These are phyloP conservation scores for Wallemia ichthyophaga DNA, from an alignment of 1,284 basidiomycete genomes.

Conservation along the genomic window DNA sequence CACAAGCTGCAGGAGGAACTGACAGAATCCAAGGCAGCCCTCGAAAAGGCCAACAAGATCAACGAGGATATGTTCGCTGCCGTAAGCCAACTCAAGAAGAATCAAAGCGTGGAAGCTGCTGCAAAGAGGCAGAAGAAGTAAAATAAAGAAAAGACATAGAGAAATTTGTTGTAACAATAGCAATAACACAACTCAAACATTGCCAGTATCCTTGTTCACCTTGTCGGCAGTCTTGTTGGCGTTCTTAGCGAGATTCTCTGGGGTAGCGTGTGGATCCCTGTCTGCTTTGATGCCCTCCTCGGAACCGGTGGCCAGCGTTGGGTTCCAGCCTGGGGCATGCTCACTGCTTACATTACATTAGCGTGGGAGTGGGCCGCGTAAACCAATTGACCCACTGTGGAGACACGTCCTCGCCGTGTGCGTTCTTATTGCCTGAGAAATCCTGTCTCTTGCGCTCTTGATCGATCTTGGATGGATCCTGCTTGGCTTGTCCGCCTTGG, in stretches of 20 bases:
- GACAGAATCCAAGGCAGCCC: constrained; percentile 27
- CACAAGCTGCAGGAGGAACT: constrained; percentile 40
- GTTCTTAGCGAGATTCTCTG: neutral
- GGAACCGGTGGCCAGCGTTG: neutral
- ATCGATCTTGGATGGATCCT: neutral
- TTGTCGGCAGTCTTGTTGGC: neutral
- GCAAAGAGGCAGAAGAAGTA: neutral
- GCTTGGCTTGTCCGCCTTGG: neutral
- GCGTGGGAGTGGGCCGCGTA: neutral
- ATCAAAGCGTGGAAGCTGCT: neutral
- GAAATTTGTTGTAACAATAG: neutral
- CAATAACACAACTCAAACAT: neutral
- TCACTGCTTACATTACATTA: neutral
- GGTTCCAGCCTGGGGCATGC: neutral
- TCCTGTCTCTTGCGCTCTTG: neutral
- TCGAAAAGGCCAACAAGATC: constrained; percentile 47
- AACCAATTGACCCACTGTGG: neutral
- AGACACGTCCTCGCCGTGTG: neutral
- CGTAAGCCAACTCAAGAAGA: neutral
- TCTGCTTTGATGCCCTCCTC: neutral
- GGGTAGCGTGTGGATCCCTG: neutral
- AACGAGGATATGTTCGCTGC: constrained; percentile 44
- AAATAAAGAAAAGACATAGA: neutral
- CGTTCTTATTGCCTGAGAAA: neutral
- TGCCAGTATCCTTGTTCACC: neutral